Evolutionary conservation across 495 filamentous ascomycete genomes (phyloP).

Genomic region (Neurospora terricola): DNA sequence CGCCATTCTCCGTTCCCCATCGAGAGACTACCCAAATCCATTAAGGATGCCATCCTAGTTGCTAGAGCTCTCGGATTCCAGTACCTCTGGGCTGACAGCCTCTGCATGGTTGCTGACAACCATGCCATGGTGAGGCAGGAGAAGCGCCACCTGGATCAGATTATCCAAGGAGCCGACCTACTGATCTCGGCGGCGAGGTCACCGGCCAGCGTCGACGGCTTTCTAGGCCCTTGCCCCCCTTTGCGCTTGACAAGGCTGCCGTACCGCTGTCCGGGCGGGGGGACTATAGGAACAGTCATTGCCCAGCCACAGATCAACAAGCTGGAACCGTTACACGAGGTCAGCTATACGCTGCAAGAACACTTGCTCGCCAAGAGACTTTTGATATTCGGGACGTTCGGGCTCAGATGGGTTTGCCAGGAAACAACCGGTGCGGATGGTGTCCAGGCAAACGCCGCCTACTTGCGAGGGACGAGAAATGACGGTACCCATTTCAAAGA

Average conservation of each 20-base stretch:
- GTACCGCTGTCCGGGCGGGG: background rate
- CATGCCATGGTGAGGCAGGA: background rate
- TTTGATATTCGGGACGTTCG: background rate
- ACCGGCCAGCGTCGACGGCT: background rate
- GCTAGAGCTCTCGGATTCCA: background rate
- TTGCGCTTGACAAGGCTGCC: background rate
- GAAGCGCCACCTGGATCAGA: background rate
- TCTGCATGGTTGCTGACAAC: background rate
- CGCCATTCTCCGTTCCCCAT: background rate
- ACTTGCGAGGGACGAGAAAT: background rate
- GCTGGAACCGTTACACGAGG: background rate
- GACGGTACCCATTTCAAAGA: background rate
- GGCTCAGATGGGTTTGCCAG: background rate
- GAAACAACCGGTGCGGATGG: background rate
- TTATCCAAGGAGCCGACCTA: background rate
- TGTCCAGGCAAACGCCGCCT: background rate
- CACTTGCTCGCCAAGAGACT: background rate
- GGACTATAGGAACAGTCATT: background rate
- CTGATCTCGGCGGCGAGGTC: background rate
- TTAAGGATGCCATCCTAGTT: background rate
- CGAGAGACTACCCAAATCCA: background rate
- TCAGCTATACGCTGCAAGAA: background rate
- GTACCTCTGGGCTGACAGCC: background rate
- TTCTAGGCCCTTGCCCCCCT: background rate
- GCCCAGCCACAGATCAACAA: background rate